Evolutionary conservation across 2,329 filamentous ascomycete genomes (phyloP).

Genomic region (Penicillium sp.): DNA sequence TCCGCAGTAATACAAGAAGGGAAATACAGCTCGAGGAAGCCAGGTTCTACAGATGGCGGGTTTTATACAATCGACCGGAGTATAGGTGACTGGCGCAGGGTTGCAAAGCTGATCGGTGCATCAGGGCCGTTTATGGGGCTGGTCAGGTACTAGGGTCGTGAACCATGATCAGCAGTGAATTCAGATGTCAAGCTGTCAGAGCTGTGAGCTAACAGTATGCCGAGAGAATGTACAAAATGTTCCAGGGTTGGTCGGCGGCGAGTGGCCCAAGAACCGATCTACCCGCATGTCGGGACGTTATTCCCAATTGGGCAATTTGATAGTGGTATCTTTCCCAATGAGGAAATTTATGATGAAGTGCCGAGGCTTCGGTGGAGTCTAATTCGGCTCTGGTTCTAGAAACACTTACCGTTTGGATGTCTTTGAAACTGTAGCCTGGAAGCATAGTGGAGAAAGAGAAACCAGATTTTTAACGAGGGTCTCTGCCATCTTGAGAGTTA

Average conservation of each 20-base stretch:
- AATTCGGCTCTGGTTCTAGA: background rate
- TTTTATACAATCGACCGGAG: background rate
- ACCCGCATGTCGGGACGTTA: background rate
- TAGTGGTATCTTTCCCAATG: background rate
- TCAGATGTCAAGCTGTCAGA: no score
- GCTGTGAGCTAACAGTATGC: background rate
- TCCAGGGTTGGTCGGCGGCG: background rate
- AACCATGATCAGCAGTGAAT: background rate
- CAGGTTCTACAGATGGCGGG: background rate
- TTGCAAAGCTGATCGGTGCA: background rate
- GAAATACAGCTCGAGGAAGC: background rate
- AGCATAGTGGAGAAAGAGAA: no score
- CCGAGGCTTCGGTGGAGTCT: background rate
- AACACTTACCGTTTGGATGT: no score
- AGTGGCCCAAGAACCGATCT: slow-evolving; percentile 1
- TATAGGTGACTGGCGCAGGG: no score
- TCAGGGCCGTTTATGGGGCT: no score
- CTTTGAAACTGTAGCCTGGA: no score
- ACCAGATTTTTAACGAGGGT: no score
- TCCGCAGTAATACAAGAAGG: background rate
- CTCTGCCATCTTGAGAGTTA: no score
- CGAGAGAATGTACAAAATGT: background rate
- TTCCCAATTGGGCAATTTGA: slow-evolving; percentile 5
- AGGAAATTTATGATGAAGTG: background rate
- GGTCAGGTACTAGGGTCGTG: background rate